A percentile compares a stretch with the other conserved stretches of the same genome.
These are phyloP conservation scores for Quercus bicolor DNA, from an alignment of 306 rosid genomes.

Conservation along the genomic window DNA sequence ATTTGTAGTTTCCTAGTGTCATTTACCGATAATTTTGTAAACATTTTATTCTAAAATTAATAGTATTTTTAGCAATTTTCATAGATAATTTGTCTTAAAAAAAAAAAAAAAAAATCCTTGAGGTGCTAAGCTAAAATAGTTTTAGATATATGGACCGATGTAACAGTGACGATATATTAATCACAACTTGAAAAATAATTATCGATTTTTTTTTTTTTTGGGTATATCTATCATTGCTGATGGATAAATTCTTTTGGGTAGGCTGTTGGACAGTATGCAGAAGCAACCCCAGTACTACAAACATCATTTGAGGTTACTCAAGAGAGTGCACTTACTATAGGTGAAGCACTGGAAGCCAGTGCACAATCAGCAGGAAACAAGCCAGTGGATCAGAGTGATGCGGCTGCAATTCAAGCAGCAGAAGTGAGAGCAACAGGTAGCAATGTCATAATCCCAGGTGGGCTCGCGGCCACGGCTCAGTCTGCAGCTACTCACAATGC, in stretches of 20 bases:
- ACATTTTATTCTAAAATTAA: too few species aligned
- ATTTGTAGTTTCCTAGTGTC: too few species aligned
- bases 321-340: constrained; percentile 50
- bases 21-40: too few species aligned
- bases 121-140: too few species aligned
- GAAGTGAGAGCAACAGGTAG: constrained; percentile 61
- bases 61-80: too few species aligned
- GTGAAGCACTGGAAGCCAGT: constrained; percentile 77
- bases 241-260: constrained; percentile 2
- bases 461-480: constrained; percentile 55
- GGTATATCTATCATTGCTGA: too few species aligned
- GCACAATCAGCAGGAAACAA: constrained; percentile 42
- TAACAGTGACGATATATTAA: too few species aligned
- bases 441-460: constrained; percentile 42
- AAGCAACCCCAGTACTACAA: constrained; percentile 31
- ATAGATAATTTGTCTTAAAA: too few species aligned
- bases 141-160: too few species aligned
- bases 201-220: too few species aligned
- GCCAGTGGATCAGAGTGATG: constrained; percentile 60
- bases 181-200: too few species aligned
- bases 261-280: constrained; percentile 55
- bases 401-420: constrained; percentile 67
- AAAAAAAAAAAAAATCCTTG: too few species aligned
- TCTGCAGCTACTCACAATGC: constrained; percentile 58
- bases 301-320: background rate